phyloP scores from a whole-genome alignment of 768 basidiomycete genomes.

The Hydnum rufescens region DNA sequence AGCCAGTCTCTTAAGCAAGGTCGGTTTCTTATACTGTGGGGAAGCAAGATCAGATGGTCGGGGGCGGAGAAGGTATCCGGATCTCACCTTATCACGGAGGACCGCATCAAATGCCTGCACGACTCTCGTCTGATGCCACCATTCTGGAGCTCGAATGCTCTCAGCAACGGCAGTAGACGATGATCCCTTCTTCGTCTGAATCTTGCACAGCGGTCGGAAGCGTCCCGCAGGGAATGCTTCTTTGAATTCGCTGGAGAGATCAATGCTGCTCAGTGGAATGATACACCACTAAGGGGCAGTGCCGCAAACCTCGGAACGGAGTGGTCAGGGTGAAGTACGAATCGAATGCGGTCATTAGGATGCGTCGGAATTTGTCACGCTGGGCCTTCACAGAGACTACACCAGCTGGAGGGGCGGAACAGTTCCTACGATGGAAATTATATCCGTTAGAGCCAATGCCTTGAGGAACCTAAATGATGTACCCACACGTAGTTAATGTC shows the following conservation, averaged over 20 bases:
- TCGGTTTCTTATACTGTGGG: conserved; percentile 69
- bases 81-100: conserved; percentile 54
- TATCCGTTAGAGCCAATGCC: conserved; percentile 12
- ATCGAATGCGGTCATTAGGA: conserved; percentile 59
- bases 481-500: conserved; percentile 64
- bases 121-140: conserved; percentile 87
- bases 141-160: conserved; percentile 73
- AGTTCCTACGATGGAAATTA: conserved; percentile 29
- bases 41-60: conserved; percentile 1
- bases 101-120: conserved; percentile 81
- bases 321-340: conserved; percentile 81
- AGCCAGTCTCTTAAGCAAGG: conserved; percentile 66
- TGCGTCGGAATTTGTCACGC: conserved; percentile 59
- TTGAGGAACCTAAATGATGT: conserved; percentile 10
- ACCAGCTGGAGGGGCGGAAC: conserved; percentile 57
- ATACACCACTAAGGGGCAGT: not conserved
- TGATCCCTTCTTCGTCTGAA: conserved; percentile 64
- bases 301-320: conserved; percentile 42
- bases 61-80: not conserved
- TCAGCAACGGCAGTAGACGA: conserved; percentile 71
- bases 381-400: conserved; percentile 60
- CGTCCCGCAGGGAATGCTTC: conserved; percentile 86
- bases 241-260: conserved; percentile 56
- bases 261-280: not conserved
- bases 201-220: conserved; percentile 80